A percentile compares a stretch with the other conserved stretches of the same genome.
Conservation (phyloP, 768 basidiomycete species). For the Termitomyces titanicus region DNA sequence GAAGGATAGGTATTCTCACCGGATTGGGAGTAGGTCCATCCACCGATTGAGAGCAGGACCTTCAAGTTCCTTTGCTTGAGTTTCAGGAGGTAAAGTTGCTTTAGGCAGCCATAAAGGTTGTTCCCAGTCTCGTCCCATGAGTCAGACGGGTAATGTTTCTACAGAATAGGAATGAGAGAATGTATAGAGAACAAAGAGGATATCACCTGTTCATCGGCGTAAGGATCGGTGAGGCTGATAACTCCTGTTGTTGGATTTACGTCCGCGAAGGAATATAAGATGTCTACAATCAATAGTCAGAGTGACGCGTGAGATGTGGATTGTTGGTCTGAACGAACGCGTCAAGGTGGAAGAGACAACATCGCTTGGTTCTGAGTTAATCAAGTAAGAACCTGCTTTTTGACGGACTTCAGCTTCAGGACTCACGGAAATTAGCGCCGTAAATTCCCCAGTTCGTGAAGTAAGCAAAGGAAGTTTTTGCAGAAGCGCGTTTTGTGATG, state of each 20-base stretch:
- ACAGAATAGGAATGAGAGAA: slow-evolving; percentile 10
- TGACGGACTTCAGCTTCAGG: not conserved
- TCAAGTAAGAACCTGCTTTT: slow-evolving; percentile 1
- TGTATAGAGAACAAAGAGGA: not conserved
- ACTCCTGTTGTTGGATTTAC: slow-evolving; percentile 55
- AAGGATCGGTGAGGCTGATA: slow-evolving; percentile 66
- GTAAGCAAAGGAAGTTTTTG: slow-evolving; percentile 44
- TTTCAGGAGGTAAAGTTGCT: slow-evolving; percentile 68
- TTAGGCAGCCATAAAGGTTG: slow-evolving; percentile 79
- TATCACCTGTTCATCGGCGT: slow-evolving; percentile 66
- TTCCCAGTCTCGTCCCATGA: slow-evolving; percentile 73
- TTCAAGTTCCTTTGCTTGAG: slow-evolving; percentile 52
- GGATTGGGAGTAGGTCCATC: slow-evolving; percentile 69
- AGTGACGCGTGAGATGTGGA: not conserved
- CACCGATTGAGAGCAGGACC: slow-evolving; percentile 49
- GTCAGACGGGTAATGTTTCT: slow-evolving; percentile 74
- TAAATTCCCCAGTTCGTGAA: slow-evolving; percentile 69
- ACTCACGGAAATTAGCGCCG: slow-evolving; percentile 58
- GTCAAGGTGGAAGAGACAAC: slow-evolving; percentile 59
- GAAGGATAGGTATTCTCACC: slow-evolving; percentile 22
- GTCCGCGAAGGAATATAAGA: slow-evolving; percentile 81
- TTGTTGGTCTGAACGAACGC: slow-evolving; percentile 35
- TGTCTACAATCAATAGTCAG: slow-evolving; percentile 30
- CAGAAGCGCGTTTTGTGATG: slow-evolving; percentile 37
- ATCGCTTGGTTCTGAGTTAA: slow-evolving; percentile 54